Evolutionary conservation across 345 rosid genomes (phyloP).

Genomic region (thale cress (Arabidopsis thaliana)): TAIR10.1 NC_003074.8:2705001-2705500

Average conservation of each 20-base stretch:
- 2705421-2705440: not conserved
- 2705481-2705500: no score
- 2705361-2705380: not conserved
- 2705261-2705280: not conserved
- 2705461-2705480: no score
- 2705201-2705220: not conserved
- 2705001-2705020: no score
- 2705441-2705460: no score
- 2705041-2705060: no score
- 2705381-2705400: not conserved
- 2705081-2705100: no score
- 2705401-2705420: not conserved
- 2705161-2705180: no score
- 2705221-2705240: conserved; percentile 6
- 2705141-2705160: no score
- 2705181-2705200: not conserved
- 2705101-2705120: no score
- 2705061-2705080: no score
- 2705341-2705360: not conserved
- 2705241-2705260: not conserved
- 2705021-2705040: no score
- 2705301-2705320: not conserved
- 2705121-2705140: no score
- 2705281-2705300: not conserved
- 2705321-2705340: not conserved